These are phyloP conservation scores for Saccharomyces hybrid DNA, from an alignment of 1,139 yeast genomes.

Conservation along the genomic window DNA sequence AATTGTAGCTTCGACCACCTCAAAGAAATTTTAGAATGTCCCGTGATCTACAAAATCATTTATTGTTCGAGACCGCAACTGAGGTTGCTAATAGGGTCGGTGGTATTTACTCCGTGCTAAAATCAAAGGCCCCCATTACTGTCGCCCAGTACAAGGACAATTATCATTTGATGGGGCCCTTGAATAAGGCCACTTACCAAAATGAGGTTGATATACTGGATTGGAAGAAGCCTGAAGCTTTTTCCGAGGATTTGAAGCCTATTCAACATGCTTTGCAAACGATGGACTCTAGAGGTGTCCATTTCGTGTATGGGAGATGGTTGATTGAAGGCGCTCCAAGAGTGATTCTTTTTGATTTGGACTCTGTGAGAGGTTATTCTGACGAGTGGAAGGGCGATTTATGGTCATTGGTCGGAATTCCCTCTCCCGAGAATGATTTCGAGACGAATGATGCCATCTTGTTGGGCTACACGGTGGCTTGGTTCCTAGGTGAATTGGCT, in stretches of 20 bases:
- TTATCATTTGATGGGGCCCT: constrained; percentile 80
- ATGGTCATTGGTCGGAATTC: constrained; percentile 89
- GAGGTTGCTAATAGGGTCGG: constrained; percentile 97
- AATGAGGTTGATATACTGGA: constrained; percentile 84
- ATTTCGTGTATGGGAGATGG: constrained; percentile 88
- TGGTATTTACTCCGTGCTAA: constrained; percentile 90
- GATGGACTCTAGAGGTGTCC: constrained; percentile 69
- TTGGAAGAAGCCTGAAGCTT: constrained; percentile 54
- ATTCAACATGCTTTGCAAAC: constrained; percentile 39
- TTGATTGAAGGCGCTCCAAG: constrained; percentile 96
- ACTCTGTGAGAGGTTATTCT: constrained; percentile 57
- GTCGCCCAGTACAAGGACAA: constrained; percentile 85
- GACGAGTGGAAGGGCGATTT: constrained; percentile 91
- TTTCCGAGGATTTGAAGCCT: constrained; percentile 26
- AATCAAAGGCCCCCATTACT: constrained; percentile 93
- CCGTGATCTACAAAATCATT: constrained; percentile 70
- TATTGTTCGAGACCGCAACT: constrained; percentile 87
- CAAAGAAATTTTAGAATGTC: constrained; percentile 38
- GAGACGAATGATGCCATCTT: constrained; percentile 89
- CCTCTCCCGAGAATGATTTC: constrained; percentile 77
- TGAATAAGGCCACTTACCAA: constrained; percentile 69
- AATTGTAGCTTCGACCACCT: not conserved
- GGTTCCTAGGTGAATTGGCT: constrained; percentile 94
- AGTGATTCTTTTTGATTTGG: constrained; percentile 76
- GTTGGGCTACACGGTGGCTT: constrained; percentile 85